Base-by-base conservation (phyloP, 2,329 filamentous ascomycete genomes). In the Colletotrichum sp. region DNA sequence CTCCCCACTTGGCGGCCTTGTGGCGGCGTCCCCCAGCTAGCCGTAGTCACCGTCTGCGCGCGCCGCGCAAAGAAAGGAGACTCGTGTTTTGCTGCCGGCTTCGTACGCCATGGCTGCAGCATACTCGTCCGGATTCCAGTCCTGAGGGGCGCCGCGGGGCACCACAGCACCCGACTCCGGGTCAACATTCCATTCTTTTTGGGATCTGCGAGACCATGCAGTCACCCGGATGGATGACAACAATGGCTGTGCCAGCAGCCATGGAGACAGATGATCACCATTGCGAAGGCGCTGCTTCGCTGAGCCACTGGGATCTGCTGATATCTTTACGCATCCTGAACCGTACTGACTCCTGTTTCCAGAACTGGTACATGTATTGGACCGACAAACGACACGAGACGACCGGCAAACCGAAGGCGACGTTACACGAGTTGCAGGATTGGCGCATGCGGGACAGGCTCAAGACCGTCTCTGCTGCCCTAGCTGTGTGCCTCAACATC, bases 351-450 rank as follows among this genome's bases (percentile, higher is more conserved):
- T 72, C n/a, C 34, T 71, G 28, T 28, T 36, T 77, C 71, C 85
- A 98, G 94, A 98, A 95, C 79, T 99, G 98, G 92, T 99, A 98
- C 88, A 99, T 99, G 96, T 99, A 99, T 86, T 99, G 95, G 85
- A 98, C 96, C 78, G 97, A 99, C 85, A 99, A 99, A 86, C 94
- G 96, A 69, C 97, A 99, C 86, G 97, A 99, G 84, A 97, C 95
- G 26, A 96, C 95, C 44, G 97, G 96, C 26, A 95, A 96, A 79
- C 95, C 96, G 18, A 95, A 96, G 82, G 90, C 92, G 69, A 90
- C 89, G 21, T 84, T 87, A 30, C 91, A 91, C 79, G 89, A 92
- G 78, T 87, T 98, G 7, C 95, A 98, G 83, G 97, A 99, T 84
- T 99, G 97, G 97, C 94, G 97, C 75, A 98, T 99, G 95, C 93